phyloP scores from a whole-genome alignment of 2,329 filamentous ascomycete species.

The Aspergillus melleus region DNA sequence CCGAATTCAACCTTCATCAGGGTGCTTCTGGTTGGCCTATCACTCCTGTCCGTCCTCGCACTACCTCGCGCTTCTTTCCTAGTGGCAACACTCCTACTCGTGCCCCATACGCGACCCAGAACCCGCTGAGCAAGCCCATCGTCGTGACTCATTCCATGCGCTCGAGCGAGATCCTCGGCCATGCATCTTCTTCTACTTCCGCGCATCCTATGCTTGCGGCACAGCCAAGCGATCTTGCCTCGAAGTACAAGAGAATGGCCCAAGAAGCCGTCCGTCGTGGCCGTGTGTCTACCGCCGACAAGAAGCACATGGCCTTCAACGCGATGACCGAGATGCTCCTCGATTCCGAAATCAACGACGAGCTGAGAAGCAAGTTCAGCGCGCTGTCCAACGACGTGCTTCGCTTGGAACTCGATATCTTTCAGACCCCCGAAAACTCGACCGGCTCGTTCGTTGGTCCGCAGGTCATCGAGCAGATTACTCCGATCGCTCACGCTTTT shows the following conservation, averaged over 20 bases:
- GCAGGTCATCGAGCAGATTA: not conserved
- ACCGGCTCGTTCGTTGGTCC: not conserved
- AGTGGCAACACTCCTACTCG: not conserved
- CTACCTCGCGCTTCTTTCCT: not conserved
- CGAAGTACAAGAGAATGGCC: not conserved
- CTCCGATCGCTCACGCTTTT: not conserved
- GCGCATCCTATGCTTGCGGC: too few species aligned
- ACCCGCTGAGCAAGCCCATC: not conserved
- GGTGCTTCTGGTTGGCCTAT: not conserved
- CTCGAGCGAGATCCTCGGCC: not conserved
- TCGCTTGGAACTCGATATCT: not conserved
- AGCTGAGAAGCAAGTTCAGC: not conserved
- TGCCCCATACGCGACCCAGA: not conserved
- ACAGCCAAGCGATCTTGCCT: not conserved
- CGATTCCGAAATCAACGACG: not conserved
- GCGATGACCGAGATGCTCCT: not conserved
- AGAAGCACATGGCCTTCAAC: not conserved
- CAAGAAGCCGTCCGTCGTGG: not conserved
- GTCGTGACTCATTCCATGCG: not conserved
- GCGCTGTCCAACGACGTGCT: not conserved
- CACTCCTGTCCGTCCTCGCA: not conserved
- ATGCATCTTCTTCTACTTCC: not conserved
- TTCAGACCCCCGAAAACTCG: not conserved
- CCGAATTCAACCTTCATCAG: not conserved
- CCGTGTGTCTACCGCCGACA: not conserved